Conservation (phyloP, 495 filamentous ascomycete genomes). For the Amorphotheca resinae region DNA sequence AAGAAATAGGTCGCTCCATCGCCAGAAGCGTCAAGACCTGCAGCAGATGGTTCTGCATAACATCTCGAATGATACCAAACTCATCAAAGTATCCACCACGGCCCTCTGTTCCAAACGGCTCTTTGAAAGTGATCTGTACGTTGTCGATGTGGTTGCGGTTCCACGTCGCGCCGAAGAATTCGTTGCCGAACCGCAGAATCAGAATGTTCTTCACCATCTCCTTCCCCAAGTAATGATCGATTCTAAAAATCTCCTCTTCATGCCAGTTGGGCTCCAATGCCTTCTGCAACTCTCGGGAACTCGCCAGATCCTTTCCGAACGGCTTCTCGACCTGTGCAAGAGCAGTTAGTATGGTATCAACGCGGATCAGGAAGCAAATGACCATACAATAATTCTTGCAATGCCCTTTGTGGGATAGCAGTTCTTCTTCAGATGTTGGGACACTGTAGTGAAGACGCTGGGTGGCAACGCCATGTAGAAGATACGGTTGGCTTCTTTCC, state of each 20-base stretch:
- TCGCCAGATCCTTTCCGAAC: constrained; percentile 91
- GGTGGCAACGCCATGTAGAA: constrained; percentile 99
- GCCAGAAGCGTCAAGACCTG: constrained; percentile 93
- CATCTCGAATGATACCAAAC: constrained; percentile 98
- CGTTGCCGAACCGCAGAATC: constrained; percentile 95
- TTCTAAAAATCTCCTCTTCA: constrained; percentile 98
- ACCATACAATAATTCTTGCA: constrained; percentile 78
- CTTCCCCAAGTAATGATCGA: constrained; percentile 99
- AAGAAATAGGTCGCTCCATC: constrained; percentile 97
- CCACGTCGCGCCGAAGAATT: constrained; percentile 98
- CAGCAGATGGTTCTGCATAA: constrained; percentile 94
- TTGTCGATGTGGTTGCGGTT: constrained; percentile 99
- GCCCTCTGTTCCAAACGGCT: constrained; percentile 98
- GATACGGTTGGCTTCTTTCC: constrained; percentile 75
- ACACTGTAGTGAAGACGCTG: constrained; percentile 95
- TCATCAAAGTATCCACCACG: constrained; percentile 99
- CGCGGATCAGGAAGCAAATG: too few relatives aligned
- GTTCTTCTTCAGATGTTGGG: constrained; percentile 89
- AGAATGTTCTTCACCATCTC: constrained; percentile 99
- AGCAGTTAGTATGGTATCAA: constrained; percentile 1
- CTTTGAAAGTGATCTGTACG: constrained; percentile 97
- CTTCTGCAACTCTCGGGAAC: constrained; percentile 89
- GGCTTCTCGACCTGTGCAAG: constrained; percentile 83
- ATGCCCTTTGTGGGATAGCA: constrained; percentile 88
- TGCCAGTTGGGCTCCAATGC: constrained; percentile 97